Evolutionary conservation across 192 early-diverging fungal genomes (phyloP).

Genomic region (Podila minutissima): DNA sequence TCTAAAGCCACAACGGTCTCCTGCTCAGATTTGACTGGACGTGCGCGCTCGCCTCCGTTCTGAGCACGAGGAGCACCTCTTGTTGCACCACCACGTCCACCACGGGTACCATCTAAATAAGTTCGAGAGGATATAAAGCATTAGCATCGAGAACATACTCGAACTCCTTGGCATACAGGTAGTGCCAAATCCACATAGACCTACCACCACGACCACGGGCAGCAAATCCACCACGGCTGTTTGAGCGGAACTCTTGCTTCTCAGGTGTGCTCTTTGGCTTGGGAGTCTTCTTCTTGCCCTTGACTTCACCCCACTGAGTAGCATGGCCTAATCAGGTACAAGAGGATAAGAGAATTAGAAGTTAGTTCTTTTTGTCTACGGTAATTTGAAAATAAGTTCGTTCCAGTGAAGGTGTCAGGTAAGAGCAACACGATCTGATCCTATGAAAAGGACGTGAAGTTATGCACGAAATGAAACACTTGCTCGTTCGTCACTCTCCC

Average conservation of each 20-base stretch:
- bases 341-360: no score
- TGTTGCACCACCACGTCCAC: conserved; percentile 66
- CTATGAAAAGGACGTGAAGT: no score
- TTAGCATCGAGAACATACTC: no score
- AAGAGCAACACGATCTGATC: no score
- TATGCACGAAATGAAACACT: no score
- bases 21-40: neutral
- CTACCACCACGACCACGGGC: conserved; percentile 72
- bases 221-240: conserved; percentile 63
- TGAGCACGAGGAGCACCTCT: conserved; percentile 51
- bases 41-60: conserved; percentile 41
- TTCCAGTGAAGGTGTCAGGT: no score
- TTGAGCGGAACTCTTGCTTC: conserved; percentile 52
- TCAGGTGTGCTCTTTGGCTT: conserved; percentile 63
- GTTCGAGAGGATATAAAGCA: no score
- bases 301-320: conserved; percentile 89
- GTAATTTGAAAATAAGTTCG: no score
- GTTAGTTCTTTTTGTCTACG: no score
- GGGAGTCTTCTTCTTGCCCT: conserved; percentile 72
- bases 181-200: no score
- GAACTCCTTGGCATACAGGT: no score
- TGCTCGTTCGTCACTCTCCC: no score
- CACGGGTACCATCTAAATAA: conserved; percentile 66
- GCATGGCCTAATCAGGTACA: conserved; percentile 66
- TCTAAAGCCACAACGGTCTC: conserved; percentile 3